Evolutionary conservation across 2,329 filamentous ascomycete genomes (phyloP).

Genomic region (Raffaelea albimanens): DNA sequence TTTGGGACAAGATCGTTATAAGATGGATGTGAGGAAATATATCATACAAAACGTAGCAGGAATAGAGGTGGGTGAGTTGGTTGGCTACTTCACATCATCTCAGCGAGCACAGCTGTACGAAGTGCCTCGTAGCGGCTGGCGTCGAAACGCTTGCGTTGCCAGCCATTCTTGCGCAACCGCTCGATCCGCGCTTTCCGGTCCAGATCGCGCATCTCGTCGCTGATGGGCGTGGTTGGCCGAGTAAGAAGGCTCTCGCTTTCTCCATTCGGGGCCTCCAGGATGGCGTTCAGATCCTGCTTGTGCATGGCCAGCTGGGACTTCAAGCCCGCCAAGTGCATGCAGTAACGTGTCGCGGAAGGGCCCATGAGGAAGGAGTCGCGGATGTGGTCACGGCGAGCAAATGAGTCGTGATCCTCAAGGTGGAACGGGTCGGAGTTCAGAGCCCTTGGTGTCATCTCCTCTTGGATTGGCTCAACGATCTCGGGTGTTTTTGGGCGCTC

Average conservation of each 20-base stretch:
- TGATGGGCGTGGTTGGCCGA: constrained; percentile 13
- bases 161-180: constrained; percentile 42
- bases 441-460: constrained; percentile 10
- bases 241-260: neutral
- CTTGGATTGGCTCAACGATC: constrained; percentile 9
- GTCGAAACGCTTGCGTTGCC: constrained; percentile 48
- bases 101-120: constrained; percentile 39
- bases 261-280: constrained; percentile 21
- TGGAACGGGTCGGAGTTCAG: neutral
- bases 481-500: constrained; percentile 8
- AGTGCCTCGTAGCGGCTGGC: constrained; percentile 41
- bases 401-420: neutral
- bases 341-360: constrained; percentile 38
- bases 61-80: too few species aligned
- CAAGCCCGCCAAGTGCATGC: constrained; percentile 36
- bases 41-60: too few species aligned
- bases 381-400: constrained; percentile 10
- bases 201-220: constrained; percentile 26
- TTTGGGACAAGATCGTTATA: too few species aligned
- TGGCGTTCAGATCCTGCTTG: constrained; percentile 33
- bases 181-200: constrained; percentile 44
- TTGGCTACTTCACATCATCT: constrained; percentile 26
- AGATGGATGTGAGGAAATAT: neutral
- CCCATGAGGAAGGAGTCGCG: constrained; percentile 26
- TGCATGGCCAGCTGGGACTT: constrained; percentile 40